Evolutionary conservation across 2,329 filamentous ascomycete species (phyloP), one percentile per base, ranked within the genome.

Genomic region (Scleromitrula shiraiana): DNA sequence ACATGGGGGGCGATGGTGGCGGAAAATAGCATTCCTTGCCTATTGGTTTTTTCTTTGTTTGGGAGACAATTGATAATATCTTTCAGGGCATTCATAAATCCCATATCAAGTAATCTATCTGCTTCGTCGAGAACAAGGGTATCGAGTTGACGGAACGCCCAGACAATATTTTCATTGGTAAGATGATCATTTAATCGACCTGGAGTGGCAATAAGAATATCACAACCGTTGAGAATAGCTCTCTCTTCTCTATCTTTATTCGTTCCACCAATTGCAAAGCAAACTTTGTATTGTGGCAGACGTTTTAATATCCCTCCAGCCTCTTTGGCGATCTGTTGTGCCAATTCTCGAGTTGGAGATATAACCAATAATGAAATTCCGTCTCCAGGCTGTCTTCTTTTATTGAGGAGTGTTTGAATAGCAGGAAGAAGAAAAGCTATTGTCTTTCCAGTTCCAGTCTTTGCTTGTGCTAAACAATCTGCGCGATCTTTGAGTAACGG

Each of bases 21-120:
- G 12, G 91, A 97, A 66, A 95, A 96, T 67, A 98, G 83, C 60
- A 98, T 80, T 6, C 90, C 96, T 67, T 98, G 93, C 41, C 91
- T 82, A 46, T 84, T 75, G 51, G 83, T 78, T 44, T 81, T 67
- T 0, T 65, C 59, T 6, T 76, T 75, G 39, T 75, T 68, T 3
- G 91, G 91, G 8, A 96, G 74, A 36, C 68, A 62, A 0, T 63
- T 50, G 48, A 80, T 68, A 47, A 91, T 87, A 1, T 77, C 65
- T 41, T 73, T 67, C 42, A 91, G 75, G 48, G 82, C 82, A 29
- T 72, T 71, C 49, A 82, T 73, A 60, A 91, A 91, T 2, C 86
- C 93, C 74, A 95, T 93, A 71, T 98, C 93, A 64, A 98, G 78
- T 87, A 98, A 96, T 59, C 93, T 87, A 69, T 98, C 93, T 60